Evolutionary conservation across 1,284 basidiomycete species (phyloP).

Genomic region (Tilletia horrida): DNA sequence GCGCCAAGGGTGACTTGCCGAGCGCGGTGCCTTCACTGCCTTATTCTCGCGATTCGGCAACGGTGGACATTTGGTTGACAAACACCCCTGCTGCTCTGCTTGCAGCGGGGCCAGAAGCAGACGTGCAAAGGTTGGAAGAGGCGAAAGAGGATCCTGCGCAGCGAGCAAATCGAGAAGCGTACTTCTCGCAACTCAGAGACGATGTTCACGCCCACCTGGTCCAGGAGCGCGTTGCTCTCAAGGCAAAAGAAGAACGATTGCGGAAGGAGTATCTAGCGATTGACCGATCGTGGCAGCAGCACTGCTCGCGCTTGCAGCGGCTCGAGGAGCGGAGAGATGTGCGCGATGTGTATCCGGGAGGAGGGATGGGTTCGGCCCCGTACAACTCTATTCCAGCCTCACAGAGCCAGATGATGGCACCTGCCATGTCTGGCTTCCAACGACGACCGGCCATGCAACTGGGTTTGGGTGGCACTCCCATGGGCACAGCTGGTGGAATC

Average conservation of each 20-base stretch:
- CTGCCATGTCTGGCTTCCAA: slow-evolving; percentile 20
- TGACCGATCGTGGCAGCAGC: slow-evolving; percentile 13
- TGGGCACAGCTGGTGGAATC: slow-evolving; percentile 22
- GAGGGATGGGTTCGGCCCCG: not conserved
- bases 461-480: slow-evolving; percentile 15
- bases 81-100: no score
- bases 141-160: not conserved
- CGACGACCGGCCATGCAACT: slow-evolving; percentile 25
- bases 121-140: not conserved
- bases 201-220: not conserved
- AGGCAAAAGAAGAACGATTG: slow-evolving; percentile 4
- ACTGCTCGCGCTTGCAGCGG: not conserved
- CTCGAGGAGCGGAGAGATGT: not conserved
- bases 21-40: not conserved
- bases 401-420: slow-evolving; percentile 25
- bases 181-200: slow-evolving; percentile 8
- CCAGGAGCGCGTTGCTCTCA: not conserved
- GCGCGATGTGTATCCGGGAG: not conserved
- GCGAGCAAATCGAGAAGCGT: not conserved
- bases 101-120: not conserved
- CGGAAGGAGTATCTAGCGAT: slow-evolving; percentile 6
- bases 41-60: not conserved
- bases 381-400: slow-evolving; percentile 25
- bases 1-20: not conserved
- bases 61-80: not conserved